Evolutionary conservation across 1,284 basidiomycete species (phyloP).

Genomic region (Cutaneotrichosporon spelunceum): DNA sequence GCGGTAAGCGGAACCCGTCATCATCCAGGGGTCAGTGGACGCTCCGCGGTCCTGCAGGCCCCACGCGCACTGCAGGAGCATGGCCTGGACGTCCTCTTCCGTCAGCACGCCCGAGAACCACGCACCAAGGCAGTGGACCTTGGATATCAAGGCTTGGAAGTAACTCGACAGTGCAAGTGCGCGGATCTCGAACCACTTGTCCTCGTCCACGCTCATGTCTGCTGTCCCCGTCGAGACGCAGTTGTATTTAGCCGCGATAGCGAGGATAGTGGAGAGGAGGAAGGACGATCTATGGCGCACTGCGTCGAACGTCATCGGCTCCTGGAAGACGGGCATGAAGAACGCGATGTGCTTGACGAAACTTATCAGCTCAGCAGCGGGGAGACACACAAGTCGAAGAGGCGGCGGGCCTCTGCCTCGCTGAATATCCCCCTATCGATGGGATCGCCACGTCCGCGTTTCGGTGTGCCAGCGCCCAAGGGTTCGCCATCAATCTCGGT

Average conservation of each 20-base stretch:
- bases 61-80: conserved; percentile 23
- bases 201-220: conserved; percentile 5
- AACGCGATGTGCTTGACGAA: conserved; percentile 24
- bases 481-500: conserved; percentile 18
- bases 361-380: conserved; percentile 9
- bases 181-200: conserved; percentile 25
- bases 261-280: conserved; percentile 27
- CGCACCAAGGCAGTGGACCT: conserved; percentile 29
- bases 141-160: conserved; percentile 29
- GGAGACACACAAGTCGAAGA: conserved; percentile 27
- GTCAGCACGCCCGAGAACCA: not conserved
- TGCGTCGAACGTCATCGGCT: conserved; percentile 26
- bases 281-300: conserved; percentile 25
- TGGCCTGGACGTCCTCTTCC: conserved; percentile 29
- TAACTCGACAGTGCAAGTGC: conserved; percentile 25
- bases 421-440: conserved; percentile 24
- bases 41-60: conserved; percentile 28
- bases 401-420: conserved; percentile 16
- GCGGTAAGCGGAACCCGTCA: conserved; percentile 26
- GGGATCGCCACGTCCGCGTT: conserved; percentile 22
- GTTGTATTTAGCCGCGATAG: conserved; percentile 26
- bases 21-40: conserved; percentile 29
- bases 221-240: conserved; percentile 13
- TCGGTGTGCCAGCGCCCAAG: conserved; percentile 18
- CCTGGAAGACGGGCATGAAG: conserved; percentile 28